Base-by-base conservation (phyloP, 1,284 basidiomycete genomes). In the Ceratorhiza oryzae-sativae region DNA sequence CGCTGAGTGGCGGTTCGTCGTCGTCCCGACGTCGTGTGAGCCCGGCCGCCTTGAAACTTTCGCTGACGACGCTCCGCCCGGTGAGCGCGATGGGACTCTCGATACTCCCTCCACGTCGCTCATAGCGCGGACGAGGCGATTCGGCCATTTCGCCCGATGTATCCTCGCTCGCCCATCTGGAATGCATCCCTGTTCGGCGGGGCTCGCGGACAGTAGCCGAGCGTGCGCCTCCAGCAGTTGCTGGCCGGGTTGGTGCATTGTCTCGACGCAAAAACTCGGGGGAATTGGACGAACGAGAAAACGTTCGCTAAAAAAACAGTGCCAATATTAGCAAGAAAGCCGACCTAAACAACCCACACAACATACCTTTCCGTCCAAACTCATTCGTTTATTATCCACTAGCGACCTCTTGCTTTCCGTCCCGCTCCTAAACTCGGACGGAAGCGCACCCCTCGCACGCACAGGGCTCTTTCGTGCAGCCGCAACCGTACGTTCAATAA, bases 1-100 rank as follows among this genome's bases (percentile, higher is more conserved):
- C 67, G 32, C 39, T 56, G 2, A 36, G 30, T 18, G 39, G 59
- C 12, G 60, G 60, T 42, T 67, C 63, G 32, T 49, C 46, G 39
- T 32, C 39, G 12, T 78, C 78, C 45, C 80, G 77, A 71, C 81
- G 85, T 75, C 80, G 81, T n/a, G 77, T 77, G 71, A 92, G 81
- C 5, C 91, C 91, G 0, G 91, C 90, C 2, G 90, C 89, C 68
- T 87, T 84, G 67, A 92, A 78, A n/a, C 88, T 86, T 78, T 91
- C 89, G 1, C 88, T 86, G 8, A 90, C 79, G 10, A 92, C 79
- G 76, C 86, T 88, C 68, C 88, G 80, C 13, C 84, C 84, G 27
- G 78, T 81, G 12, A 48, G 78, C 76, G 71, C 72, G n/a, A 90
- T 79, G 13, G 86, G 82, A 77, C 86, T 88, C 78, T 91, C 91